Base-by-base conservation (phyloP, 2,329 filamentous ascomycete species). In the Aspergillus ustus region DNA sequence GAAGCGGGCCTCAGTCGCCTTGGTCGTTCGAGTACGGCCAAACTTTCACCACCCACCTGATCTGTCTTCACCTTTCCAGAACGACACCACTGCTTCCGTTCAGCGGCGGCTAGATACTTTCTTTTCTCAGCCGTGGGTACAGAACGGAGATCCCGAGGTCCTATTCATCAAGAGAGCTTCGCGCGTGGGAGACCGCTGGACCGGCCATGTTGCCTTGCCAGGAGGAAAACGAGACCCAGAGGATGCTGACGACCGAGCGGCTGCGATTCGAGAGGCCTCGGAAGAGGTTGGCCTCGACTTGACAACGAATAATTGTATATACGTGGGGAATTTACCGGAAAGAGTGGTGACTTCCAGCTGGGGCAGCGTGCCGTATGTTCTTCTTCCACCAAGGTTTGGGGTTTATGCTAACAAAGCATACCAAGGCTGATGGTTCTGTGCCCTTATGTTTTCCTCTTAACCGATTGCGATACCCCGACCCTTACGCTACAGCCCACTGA, bases 141-240 rank as follows among this genome's bases (percentile, higher is more conserved):
- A 84, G 65, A 77, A 88, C 72, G 88, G 88, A 25, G 85, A 88
- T 63, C 85, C 88, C 0, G 89, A 91, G 72, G 79, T 88, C n/a
- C 80, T 91, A 3, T 90, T 91, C 73, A 91, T 91, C 73, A 91
- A 91, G 71, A 80, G 89, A 50, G 85, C 89, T 2, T 83, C 87
- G 4, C 80, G 89, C 43, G 80, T 83, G 58, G 87, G 88, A 7
- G 89, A 91, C 72, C 80, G 87, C 60, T 91, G 89, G 89, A 89
- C 87, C 1, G 84, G 85, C 3, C 89, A 91, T 77, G 84, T 90
- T 60, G 89, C 89, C 0, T 75, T 91, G 4, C 89, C 89, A 0
- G 89, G 89, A 22, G 89, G 89, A 2, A 88, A 88, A 69, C 78
- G 87, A 65, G 89, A 91, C 66, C 84, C 86, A 0, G 84, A 85